Evolutionary conservation across 345 rosid species (phyloP).

Genomic region (thale cress (Arabidopsis thaliana)): DNA sequence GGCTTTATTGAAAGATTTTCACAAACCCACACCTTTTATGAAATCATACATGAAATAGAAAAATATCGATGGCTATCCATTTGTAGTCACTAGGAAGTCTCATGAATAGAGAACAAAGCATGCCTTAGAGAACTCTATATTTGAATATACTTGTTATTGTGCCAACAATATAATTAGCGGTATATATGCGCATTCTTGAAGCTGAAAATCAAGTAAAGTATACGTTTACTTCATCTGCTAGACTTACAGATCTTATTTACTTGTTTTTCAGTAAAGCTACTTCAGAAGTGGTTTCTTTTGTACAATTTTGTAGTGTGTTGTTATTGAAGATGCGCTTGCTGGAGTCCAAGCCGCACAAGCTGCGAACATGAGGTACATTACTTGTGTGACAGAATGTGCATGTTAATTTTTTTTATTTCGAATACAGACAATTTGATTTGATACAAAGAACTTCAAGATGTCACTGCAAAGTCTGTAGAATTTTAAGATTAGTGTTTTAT

Average conservation of each 20-base stretch:
- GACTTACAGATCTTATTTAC: conserved; percentile 7
- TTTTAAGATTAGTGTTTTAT: neutral
- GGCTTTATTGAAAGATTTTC: neutral
- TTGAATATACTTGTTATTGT: neutral
- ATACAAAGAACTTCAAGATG: conserved; percentile 10
- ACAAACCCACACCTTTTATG: neutral
- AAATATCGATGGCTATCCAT: neutral
- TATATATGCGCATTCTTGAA: conserved; percentile 1
- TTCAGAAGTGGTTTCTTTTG: conserved; percentile 19
- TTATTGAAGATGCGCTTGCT: conserved; percentile 94
- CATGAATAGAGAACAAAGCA: neutral
- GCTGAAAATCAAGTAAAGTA: conserved; percentile 23
- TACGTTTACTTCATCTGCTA: neutral
- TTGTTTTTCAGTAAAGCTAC: conserved; percentile 11
- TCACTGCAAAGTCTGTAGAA: neutral
- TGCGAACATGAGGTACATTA: conserved; percentile 83
- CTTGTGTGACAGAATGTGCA: conserved; percentile 6
- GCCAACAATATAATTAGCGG: neutral
- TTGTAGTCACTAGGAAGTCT: conserved; percentile 1
- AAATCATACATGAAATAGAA: neutral
- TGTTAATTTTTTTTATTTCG: neutral
- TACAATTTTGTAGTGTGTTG: conserved; percentile 67
- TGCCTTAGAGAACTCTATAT: neutral
- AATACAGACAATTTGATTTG: neutral
- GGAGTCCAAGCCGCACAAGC: conserved; percentile 98